Evolutionary conservation across 2,329 filamentous ascomycete species (phyloP).

Genomic region (Sporothrix pallida): DNA sequence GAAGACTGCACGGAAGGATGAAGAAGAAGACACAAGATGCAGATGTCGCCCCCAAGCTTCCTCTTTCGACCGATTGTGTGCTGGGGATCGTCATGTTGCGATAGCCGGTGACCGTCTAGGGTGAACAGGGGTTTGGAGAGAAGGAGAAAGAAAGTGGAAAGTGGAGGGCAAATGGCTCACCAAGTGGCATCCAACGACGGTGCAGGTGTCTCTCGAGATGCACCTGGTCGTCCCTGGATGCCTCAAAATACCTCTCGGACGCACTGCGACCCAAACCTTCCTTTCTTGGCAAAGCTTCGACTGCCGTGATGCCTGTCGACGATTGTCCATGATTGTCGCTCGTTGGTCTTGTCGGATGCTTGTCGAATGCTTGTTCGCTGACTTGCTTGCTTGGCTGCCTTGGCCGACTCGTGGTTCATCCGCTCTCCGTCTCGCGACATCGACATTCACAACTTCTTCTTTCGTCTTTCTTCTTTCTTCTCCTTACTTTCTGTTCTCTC

Average conservation of each 20-base stretch:
- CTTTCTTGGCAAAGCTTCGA: slow-evolving; percentile 27
- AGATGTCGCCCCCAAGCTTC: background rate
- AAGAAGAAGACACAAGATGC: too few species aligned
- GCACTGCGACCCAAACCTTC: slow-evolving; percentile 15
- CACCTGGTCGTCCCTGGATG: too few species aligned
- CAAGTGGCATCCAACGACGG: too few species aligned
- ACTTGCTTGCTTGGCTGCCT: background rate
- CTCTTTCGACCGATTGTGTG: slow-evolving; percentile 26
- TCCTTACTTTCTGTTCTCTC: background rate
- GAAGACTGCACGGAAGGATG: too few species aligned
- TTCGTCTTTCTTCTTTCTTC: too few species aligned
- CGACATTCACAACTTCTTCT: background rate
- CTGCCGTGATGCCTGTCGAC: background rate
- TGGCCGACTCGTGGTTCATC: background rate
- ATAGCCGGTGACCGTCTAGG: background rate
- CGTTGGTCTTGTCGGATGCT: background rate
- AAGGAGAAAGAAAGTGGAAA: background rate
- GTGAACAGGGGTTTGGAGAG: background rate
- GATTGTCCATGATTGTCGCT: too few species aligned
- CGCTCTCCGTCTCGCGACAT: background rate
- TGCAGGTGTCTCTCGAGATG: too few species aligned
- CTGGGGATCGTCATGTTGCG: slow-evolving; percentile 28
- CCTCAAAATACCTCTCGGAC: background rate
- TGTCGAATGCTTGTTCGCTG: background rate
- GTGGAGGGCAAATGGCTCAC: background rate